Evolutionary conservation across 1,284 basidiomycete species (phyloP).

Genomic region (Marasmius tenuissimus): DNA sequence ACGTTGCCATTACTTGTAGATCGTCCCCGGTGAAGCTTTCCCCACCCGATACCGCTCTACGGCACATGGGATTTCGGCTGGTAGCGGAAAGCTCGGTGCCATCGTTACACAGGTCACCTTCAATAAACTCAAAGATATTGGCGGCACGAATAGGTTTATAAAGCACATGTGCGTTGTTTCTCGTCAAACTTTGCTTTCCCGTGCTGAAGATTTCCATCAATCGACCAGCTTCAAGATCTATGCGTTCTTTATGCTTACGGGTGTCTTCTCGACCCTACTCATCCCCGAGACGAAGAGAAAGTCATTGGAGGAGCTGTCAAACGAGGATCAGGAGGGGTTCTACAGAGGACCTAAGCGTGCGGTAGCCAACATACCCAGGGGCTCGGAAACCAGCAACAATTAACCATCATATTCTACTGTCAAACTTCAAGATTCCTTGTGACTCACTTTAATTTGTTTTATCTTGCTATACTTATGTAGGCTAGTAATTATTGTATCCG

Average conservation of each 20-base stretch:
- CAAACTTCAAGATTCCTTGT: no score
- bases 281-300: constrained; percentile 74
- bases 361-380: no score
- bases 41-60: constrained; percentile 86
- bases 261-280: constrained; percentile 74
- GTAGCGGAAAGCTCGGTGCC: constrained; percentile 81
- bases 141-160: constrained; percentile 59
- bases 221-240: constrained; percentile 60
- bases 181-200: constrained; percentile 8
- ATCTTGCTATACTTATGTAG: no score
- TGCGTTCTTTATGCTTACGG: constrained; percentile 80
- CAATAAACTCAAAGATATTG: constrained; percentile 66
- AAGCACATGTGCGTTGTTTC: constrained; percentile 54
- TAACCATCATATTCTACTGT: no score
- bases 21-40: constrained; percentile 85
- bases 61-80: constrained; percentile 84
- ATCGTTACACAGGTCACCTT: constrained; percentile 84
- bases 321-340: constrained; percentile 69
- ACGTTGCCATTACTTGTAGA: constrained; percentile 65
- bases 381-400: no score
- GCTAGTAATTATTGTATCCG: no score
- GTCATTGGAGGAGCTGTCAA: constrained; percentile 70
- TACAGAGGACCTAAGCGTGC: constrained; percentile 24
- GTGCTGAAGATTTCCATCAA: not conserved
- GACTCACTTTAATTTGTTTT: no score